Evolutionary conservation across 1,139 yeast genomes (phyloP), one percentile per base, ranked within the genome.

Genomic region (Yamadazyma conglobata): DNA sequence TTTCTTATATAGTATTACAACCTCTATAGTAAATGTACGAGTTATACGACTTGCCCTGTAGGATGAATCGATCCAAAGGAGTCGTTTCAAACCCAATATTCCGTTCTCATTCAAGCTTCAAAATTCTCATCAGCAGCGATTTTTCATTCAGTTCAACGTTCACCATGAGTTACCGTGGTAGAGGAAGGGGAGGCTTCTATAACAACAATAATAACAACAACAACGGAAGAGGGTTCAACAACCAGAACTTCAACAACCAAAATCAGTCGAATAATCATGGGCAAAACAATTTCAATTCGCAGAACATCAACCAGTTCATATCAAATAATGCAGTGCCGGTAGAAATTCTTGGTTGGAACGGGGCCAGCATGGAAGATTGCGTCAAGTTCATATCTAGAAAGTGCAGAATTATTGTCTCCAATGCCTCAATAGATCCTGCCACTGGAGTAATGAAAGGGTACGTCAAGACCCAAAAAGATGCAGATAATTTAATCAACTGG

Each of bases 341-440:
- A 13, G 88, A 81, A 43, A 70, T 87, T 11, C 62, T 71, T 31
- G 87, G 88, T 25, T 88, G 96, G 96, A 80, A 83, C 44, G 87
- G 88, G 31, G 89, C 86, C 3, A 56, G 81, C 9, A 68, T 67
- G 39, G 82, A 77, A 27, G 93, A 85, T 33, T 64, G 88, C 39
- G 64, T 84, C 12, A 64, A 67, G 26, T 88, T 87, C 54, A 60
- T 88, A 10, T 70, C 79, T 28, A 69, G 94, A 42, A 86, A 84
- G 52, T 64, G 87, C 16, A 64, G 73, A 34, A 67, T 83, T 10
- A 59, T 66, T 2, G 64, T 88, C 15, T 56, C 56, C 35, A 75
- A 81, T 48, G 52, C 64, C 31, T 43, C 46, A 8, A 65, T 67
- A 9, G 77, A 73, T 37, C 52, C 54, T 5, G 40, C 44, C 8